Percentiles rank a stretch among this genome's conserved stretches.
Conservation (phyloP, 768 basidiomycete species). For the Cytidiella melzeri region DNA sequence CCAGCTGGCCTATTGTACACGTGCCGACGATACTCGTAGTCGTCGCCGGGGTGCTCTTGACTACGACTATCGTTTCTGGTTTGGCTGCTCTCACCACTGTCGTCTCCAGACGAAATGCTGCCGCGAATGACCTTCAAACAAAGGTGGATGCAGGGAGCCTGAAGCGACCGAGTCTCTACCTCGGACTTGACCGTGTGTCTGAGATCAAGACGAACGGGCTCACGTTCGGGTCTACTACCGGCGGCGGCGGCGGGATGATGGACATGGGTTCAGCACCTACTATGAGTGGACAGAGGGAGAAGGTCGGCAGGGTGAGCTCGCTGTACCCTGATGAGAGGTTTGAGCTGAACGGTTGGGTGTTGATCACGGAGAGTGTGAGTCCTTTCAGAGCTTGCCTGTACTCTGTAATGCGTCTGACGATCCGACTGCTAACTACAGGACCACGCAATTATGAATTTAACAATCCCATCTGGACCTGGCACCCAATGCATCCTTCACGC, state of each 20-base stretch:
- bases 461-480: neutral
- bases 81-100: slow-evolving; percentile 8
- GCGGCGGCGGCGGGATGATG: neutral
- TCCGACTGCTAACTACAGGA: slow-evolving; percentile 2
- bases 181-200: slow-evolving; percentile 12
- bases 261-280: neutral
- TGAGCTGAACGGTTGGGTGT: slow-evolving; percentile 12
- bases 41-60: slow-evolving; percentile 5
- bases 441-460: slow-evolving; percentile 8
- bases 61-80: slow-evolving; percentile 9
- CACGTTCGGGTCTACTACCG: neutral
- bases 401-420: neutral
- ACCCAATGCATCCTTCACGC: slow-evolving; percentile 5
- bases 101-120: neutral
- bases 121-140: neutral
- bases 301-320: slow-evolving; percentile 9
- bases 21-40: slow-evolving; percentile 2
- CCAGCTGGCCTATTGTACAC: neutral
- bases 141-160: slow-evolving; percentile 2
- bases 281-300: neutral
- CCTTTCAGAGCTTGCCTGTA: neutral
- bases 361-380: slow-evolving; percentile 11
- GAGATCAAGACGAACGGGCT: neutral
- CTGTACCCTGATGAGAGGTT: slow-evolving; percentile 3
- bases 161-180: slow-evolving; percentile 10